phyloP scores from a whole-genome alignment of 2,329 filamentous ascomycete species.

The Diaporthe eres region DNA sequence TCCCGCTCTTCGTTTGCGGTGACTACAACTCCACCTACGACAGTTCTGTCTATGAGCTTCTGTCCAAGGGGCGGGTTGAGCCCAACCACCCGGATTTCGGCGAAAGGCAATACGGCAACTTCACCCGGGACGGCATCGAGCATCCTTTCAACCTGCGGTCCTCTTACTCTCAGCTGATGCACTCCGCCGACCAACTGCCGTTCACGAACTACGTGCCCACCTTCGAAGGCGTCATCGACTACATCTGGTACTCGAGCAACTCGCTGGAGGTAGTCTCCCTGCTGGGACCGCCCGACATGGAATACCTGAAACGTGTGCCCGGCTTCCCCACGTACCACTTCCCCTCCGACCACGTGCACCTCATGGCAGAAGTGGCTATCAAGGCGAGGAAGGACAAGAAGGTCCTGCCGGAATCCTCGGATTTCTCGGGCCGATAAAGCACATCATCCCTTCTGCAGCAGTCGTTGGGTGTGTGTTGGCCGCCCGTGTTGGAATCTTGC shows the following conservation, averaged over 20 bases:
- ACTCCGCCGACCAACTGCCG: constrained; percentile 85
- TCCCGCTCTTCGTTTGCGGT: constrained; percentile 91
- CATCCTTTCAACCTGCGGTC: constrained; percentile 96
- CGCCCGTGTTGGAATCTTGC: constrained; percentile 38
- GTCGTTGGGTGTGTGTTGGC: constrained; percentile 23
- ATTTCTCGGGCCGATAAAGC: constrained; percentile 59
- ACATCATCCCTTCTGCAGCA: constrained; percentile 30
- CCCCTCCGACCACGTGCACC: constrained; percentile 91
- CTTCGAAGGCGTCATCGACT: constrained; percentile 95
- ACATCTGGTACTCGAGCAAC: constrained; percentile 98
- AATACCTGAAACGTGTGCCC: constrained; percentile 88
- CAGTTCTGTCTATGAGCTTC: constrained; percentile 92
- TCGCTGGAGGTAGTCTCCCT: constrained; percentile 86
- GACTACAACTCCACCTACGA: constrained; percentile 94
- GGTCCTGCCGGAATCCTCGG: constrained; percentile 68
- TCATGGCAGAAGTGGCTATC: constrained; percentile 90
- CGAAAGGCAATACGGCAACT: constrained; percentile 89
- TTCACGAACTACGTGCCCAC: constrained; percentile 98
- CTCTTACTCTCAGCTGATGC: constrained; percentile 85
- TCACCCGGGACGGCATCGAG: constrained; percentile 91
- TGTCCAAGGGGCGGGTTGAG: constrained; percentile 83
- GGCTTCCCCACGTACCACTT: constrained; percentile 96
- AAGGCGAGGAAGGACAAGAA: constrained; percentile 90
- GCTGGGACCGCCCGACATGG: constrained; percentile 87
- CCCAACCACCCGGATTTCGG: constrained; percentile 86